Evolutionary conservation across 139 green algal genomes (phyloP).

Genomic region (Closterium sp.): DNA sequence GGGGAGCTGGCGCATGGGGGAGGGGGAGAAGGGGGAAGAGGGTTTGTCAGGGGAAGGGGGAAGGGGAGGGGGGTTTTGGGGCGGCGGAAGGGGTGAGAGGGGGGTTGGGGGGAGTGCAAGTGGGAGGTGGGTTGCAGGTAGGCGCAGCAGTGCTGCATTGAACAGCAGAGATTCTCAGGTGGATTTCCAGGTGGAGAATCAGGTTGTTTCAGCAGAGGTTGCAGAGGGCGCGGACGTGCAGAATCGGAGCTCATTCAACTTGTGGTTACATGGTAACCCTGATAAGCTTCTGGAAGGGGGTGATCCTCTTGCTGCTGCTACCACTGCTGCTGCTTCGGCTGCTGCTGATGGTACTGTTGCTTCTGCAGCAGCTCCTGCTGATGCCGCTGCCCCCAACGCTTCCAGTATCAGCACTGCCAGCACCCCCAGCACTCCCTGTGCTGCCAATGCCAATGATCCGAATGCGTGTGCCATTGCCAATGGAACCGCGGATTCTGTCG

Average conservation of each 20-base stretch:
- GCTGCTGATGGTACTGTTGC: too few species aligned
- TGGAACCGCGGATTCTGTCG: too few species aligned
- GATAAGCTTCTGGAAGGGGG: background rate
- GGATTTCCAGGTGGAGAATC: constrained; percentile 30
- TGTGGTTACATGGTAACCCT: background rate
- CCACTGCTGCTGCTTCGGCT: too few species aligned
- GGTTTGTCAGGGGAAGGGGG: background rate
- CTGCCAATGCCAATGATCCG: too few species aligned
- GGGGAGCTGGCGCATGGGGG: background rate
- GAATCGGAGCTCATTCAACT: background rate
- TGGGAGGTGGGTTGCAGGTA: background rate
- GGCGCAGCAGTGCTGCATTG: background rate
- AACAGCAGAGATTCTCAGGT: constrained; percentile 33
- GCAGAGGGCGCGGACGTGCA: background rate
- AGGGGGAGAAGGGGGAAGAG: background rate
- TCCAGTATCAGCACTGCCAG: too few species aligned
- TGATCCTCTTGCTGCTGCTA: background rate
- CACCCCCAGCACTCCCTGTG: too few species aligned
- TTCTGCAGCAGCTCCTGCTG: background rate
- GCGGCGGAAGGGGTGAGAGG: background rate
- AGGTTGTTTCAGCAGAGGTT: constrained; percentile 27
- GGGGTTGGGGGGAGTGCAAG: background rate
- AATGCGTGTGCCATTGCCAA: too few species aligned
- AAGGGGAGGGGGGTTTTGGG: too few species aligned
- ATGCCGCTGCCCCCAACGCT: too few species aligned